Percentiles rank a stretch among this genome's conserved stretches.
Conservation (phyloP, 2,329 filamentous ascomycete genomes). For the Zasmidium citrigriseum region DNA sequence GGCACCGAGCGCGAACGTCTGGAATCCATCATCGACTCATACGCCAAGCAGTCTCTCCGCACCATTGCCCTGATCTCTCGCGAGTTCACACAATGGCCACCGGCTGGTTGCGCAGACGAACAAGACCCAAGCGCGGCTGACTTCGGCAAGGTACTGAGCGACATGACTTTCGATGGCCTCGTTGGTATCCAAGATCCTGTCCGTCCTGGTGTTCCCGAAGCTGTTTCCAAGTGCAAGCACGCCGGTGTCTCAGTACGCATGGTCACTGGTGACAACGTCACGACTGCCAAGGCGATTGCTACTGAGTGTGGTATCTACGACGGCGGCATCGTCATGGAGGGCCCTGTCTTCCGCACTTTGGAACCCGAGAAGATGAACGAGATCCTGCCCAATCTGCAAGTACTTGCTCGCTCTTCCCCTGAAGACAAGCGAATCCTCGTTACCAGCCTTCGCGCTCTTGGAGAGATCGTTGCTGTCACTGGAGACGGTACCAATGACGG, state of each 20-base stretch:
- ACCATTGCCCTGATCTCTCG: slow-evolving; percentile 83
- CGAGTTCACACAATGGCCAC: slow-evolving; percentile 79
- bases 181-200: slow-evolving; percentile 76
- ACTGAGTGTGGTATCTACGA: slow-evolving; percentile 68
- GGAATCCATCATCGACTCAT: slow-evolving; percentile 69
- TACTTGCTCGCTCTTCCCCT: slow-evolving; percentile 68
- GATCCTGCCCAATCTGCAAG: slow-evolving; percentile 64
- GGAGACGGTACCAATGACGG: slow-evolving; percentile 69
- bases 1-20: slow-evolving; percentile 58
- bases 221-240: slow-evolving; percentile 65
- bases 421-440: slow-evolving; percentile 69
- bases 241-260: slow-evolving; percentile 73
- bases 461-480: slow-evolving; percentile 66
- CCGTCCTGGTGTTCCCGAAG: slow-evolving; percentile 65
- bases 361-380: slow-evolving; percentile 49
- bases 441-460: slow-evolving; percentile 62
- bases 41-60: slow-evolving; percentile 76
- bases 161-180: slow-evolving; percentile 72
- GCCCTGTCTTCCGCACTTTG: slow-evolving; percentile 46
- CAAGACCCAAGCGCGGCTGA: slow-evolving; percentile 65
- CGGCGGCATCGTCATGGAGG: slow-evolving; percentile 48
- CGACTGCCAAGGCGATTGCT: slow-evolving; percentile 74
- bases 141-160: slow-evolving; percentile 68
- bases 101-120: slow-evolving; percentile 57
- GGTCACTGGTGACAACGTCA: slow-evolving; percentile 72